These are phyloP conservation scores for Striga hermonthica DNA, from an alignment of 305 asterid species.

Conservation along the genomic window DNA sequence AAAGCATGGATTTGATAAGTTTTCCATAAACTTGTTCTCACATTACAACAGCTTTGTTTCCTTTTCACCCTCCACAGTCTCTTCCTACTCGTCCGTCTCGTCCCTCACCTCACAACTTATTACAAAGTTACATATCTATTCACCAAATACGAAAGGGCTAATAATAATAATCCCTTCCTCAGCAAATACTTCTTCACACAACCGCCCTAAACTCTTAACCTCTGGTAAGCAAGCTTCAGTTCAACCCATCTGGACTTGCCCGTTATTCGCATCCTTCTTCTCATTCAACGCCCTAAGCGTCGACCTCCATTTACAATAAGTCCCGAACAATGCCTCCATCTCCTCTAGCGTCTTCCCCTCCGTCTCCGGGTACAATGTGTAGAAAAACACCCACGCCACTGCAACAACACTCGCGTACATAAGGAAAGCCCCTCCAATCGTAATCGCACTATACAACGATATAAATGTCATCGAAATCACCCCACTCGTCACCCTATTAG, in stretches of 20 bases:
- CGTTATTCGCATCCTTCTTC: constrained; percentile 21
- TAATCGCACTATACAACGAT: constrained; percentile 41
- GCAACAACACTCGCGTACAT: constrained; percentile 44
- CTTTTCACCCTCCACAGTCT: not conserved
- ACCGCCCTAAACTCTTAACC: not conserved
- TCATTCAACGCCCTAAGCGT: constrained; percentile 40
- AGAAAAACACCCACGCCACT: constrained; percentile 49
- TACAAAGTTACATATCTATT: not conserved
- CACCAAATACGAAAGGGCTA: not conserved
- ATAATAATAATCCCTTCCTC: not conserved
- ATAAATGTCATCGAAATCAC: constrained; percentile 64
- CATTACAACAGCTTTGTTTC: not conserved
- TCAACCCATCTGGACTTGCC: constrained; percentile 22
- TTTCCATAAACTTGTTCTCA: not conserved
- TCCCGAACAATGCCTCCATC: constrained; percentile 64
- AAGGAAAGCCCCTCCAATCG: constrained; percentile 64
- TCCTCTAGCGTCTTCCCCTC: constrained; percentile 65
- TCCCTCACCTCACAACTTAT: not conserved
- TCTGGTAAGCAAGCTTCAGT: not conserved
- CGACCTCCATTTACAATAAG: constrained; percentile 57
- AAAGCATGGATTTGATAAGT: not conserved
- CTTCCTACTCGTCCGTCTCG: not conserved
- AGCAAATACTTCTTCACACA: not conserved
- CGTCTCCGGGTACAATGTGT: constrained; percentile 60
- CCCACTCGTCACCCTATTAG: constrained; percentile 59